Evolutionary conservation across 176 grass and related monocot genomes (phyloP).

Genomic region (Sorghum bicolor): DNA sequence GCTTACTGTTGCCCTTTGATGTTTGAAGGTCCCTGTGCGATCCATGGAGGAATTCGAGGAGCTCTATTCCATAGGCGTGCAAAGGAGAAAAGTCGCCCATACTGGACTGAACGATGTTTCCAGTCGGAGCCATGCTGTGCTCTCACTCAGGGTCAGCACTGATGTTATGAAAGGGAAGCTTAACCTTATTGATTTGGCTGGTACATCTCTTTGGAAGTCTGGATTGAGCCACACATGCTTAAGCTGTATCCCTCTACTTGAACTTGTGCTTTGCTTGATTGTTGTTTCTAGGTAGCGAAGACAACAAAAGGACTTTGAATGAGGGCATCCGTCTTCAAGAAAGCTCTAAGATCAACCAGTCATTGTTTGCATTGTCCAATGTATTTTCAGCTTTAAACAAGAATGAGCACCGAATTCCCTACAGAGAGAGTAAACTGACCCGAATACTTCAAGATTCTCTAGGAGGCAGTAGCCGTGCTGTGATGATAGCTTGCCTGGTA

Average conservation of each 20-base stretch:
- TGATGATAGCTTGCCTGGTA: conserved; percentile 96
- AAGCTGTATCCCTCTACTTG: conserved; percentile 3
- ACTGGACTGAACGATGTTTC: conserved; percentile 76
- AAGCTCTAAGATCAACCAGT: conserved; percentile 91
- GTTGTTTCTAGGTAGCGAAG: conserved; percentile 68
- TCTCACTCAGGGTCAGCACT: conserved; percentile 50
- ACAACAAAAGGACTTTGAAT: conserved; percentile 73
- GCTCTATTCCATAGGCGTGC: conserved; percentile 66
- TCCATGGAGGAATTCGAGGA: conserved; percentile 76
- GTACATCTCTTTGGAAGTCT: conserved; percentile 25
- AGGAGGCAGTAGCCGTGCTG: conserved; percentile 62
- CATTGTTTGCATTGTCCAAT: conserved; percentile 84
- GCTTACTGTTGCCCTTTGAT: conserved; percentile 22
- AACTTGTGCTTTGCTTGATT: conserved; percentile 12
- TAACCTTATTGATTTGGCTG: conserved; percentile 92
- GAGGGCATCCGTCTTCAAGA: conserved; percentile 85
- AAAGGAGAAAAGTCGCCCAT: conserved; percentile 81
- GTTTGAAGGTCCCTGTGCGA: conserved; percentile 48
- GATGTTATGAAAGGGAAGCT: conserved; percentile 72
- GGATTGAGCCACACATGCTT: not conserved
- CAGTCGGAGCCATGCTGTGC: conserved; percentile 82
- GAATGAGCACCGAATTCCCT: conserved; percentile 70
- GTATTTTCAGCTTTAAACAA: conserved; percentile 85
- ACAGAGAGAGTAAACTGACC: conserved; percentile 85
- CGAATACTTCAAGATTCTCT: conserved; percentile 88